Conservation (phyloP, 2,329 filamentous ascomycete genomes). For the Ophiocordyceps camponoti-leonardi region DNA sequence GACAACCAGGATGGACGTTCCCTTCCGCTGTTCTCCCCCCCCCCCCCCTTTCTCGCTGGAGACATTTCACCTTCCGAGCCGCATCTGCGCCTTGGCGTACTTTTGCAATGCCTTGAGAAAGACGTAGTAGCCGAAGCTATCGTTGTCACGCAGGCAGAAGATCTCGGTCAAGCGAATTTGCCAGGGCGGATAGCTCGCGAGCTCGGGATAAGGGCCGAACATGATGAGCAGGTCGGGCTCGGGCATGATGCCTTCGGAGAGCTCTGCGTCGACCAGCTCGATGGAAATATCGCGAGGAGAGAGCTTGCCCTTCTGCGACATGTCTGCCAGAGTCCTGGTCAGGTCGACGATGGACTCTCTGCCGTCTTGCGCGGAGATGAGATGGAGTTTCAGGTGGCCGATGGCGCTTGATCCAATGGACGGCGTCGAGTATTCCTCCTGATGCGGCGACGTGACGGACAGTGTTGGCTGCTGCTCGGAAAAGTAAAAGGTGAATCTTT, state of each 20-base stretch:
- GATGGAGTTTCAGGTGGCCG: slow-evolving; percentile 42
- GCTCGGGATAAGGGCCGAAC: slow-evolving; percentile 67
- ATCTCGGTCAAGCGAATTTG: slow-evolving; percentile 91
- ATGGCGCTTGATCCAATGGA: slow-evolving; percentile 11
- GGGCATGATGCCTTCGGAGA: slow-evolving; percentile 60
- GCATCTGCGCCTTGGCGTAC: slow-evolving; percentile 77
- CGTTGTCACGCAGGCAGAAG: slow-evolving; percentile 60
- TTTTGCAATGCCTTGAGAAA: slow-evolving; percentile 74
- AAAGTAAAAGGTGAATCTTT: slow-evolving; percentile 77
- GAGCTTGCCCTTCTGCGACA: slow-evolving; percentile 82
- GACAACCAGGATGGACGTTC: too few relatives aligned
- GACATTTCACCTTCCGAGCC: slow-evolving; percentile 45
- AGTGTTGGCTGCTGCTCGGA: slow-evolving; percentile 57
- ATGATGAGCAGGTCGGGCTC: slow-evolving; percentile 83
- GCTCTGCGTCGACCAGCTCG: slow-evolving; percentile 78
- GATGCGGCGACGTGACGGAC: slow-evolving; percentile 31
- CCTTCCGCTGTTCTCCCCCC: not conserved
- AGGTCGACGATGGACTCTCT: slow-evolving; percentile 89
- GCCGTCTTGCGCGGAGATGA: slow-evolving; percentile 78
- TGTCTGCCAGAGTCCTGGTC: slow-evolving; percentile 83
- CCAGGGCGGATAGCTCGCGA: slow-evolving; percentile 93
- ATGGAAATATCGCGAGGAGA: slow-evolving; percentile 64
- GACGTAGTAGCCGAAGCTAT: slow-evolving; percentile 81
- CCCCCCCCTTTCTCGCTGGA: not conserved
- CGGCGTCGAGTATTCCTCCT: slow-evolving; percentile 16